Percentiles rank a stretch among this genome's conserved stretches.
phyloP scores from a whole-genome alignment of 2,329 filamentous ascomycete species.

The Colletotrichum navitas region DNA sequence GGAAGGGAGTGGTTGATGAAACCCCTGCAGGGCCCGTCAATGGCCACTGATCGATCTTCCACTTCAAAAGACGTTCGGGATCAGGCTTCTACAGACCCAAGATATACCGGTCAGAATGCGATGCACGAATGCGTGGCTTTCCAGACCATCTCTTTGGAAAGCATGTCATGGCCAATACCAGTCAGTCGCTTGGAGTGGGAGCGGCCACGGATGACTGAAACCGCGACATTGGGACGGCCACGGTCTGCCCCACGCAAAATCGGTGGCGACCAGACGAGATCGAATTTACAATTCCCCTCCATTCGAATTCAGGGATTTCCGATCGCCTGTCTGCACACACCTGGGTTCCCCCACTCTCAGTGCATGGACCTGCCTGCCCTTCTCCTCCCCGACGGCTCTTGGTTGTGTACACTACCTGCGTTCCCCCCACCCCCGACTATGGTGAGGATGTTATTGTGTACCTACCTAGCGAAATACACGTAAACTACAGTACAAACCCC shows the following conservation, averaged over 20 bases:
- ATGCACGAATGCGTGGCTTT: neutral
- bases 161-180: neutral
- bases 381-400: neutral
- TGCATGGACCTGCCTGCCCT: neutral
- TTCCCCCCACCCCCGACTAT: too few species aligned
- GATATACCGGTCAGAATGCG: neutral
- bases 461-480: too few species aligned
- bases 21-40: too few species aligned
- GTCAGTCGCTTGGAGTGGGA: neutral
- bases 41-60: neutral
- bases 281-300: neutral
- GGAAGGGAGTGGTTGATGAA: neutral
- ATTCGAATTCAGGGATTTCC: neutral
- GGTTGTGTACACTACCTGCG: neutral
- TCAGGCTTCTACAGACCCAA: neutral
- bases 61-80: neutral
- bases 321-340: neutral
- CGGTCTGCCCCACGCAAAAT: neutral
- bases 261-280: neutral
- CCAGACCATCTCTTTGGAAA: neutral
- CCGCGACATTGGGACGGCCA: neutral
- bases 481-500: neutral
- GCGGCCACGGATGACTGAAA: neutral
- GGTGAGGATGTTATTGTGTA: too few species aligned
- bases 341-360: neutral